These are phyloP conservation scores for Protomyces pachydermus DNA, from an alignment of 1,139 yeast genomes.

Conservation along the genomic window DNA sequence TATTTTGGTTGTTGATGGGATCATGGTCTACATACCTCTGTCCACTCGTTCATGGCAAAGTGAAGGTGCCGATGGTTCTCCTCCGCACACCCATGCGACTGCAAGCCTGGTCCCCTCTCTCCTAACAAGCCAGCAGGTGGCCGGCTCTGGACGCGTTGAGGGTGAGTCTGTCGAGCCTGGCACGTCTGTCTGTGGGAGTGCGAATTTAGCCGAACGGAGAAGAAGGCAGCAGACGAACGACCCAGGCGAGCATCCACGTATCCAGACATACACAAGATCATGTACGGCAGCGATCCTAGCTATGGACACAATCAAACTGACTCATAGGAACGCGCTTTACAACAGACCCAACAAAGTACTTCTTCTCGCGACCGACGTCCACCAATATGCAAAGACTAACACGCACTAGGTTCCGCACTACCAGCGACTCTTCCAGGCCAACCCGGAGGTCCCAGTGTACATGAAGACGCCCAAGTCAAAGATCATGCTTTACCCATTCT, in stretches of 20 bases:
- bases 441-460: slow-evolving; percentile 41
- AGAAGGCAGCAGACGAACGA: background rate
- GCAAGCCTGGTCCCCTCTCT: too few relatives aligned
- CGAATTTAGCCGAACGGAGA: background rate
- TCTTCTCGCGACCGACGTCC: background rate
- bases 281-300: background rate
- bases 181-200: too few relatives aligned
- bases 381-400: background rate
- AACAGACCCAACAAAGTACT: slow-evolving; percentile 21
- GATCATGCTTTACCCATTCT: slow-evolving; percentile 79
- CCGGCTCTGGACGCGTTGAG: too few relatives aligned
- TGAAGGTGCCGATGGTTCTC: background rate
- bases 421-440: slow-evolving; percentile 42
- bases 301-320: too few relatives aligned
- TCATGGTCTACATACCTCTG: background rate
- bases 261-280: background rate
- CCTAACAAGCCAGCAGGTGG: too few relatives aligned
- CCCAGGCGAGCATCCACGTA: too few relatives aligned
- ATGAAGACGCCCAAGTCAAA: slow-evolving; percentile 59
- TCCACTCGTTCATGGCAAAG: slow-evolving; percentile 16
- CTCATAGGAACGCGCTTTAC: slow-evolving; percentile 18
- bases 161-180: too few relatives aligned
- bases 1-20: too few relatives aligned
- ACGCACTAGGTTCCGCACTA: slow-evolving; percentile 37
- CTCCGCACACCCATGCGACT: too few relatives aligned